Conservation (phyloP, 2,329 filamentous ascomycete species). For the Domatiomyces globalis region DNA sequence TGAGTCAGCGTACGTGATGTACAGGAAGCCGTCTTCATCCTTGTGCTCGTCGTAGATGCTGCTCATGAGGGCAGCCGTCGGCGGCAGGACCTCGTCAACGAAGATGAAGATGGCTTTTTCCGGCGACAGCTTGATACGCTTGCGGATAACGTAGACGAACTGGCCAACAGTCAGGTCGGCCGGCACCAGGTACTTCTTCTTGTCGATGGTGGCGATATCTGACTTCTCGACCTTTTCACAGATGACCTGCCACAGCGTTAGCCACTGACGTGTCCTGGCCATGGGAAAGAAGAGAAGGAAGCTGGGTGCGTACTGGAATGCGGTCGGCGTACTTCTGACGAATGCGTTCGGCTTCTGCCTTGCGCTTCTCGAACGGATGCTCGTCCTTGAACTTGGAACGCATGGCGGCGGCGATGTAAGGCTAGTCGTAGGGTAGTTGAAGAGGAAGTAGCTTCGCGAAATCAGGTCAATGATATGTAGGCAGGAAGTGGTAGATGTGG, state of each 20-base stretch:
- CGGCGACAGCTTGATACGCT: constrained; percentile 97
- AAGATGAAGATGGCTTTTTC: constrained; percentile 99
- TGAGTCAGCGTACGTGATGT: constrained; percentile 63
- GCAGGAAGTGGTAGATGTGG: constrained; percentile 4
- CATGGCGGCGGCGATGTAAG: constrained; percentile 48
- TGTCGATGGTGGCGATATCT: constrained; percentile 98
- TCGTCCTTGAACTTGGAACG: constrained; percentile 99
- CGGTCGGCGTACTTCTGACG: constrained; percentile 97
- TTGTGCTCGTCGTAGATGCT: constrained; percentile 99
- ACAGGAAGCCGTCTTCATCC: constrained; percentile 75
- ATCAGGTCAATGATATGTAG: constrained; percentile 6
- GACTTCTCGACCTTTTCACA: constrained; percentile 99
- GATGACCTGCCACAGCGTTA: constrained; percentile 55
- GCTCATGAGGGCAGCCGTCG: constrained; percentile 95
- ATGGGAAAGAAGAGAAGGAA: neutral
- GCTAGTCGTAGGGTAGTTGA: constrained; percentile 2
- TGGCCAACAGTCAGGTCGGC: constrained; percentile 96
- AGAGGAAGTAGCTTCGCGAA: constrained; percentile 6
- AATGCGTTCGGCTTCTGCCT: constrained; percentile 98
- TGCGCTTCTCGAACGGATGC: constrained; percentile 99
- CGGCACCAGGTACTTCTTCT: constrained; percentile 99
- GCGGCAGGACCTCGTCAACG: constrained; percentile 93
- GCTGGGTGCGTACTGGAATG: constrained; percentile 64
- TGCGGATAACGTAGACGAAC: constrained; percentile 99
- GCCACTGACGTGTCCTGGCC: constrained; percentile 4